These are phyloP conservation scores for Anethum foeniculum DNA, from an alignment of 140 eudicot genomes.

Conservation along the genomic window DNA sequence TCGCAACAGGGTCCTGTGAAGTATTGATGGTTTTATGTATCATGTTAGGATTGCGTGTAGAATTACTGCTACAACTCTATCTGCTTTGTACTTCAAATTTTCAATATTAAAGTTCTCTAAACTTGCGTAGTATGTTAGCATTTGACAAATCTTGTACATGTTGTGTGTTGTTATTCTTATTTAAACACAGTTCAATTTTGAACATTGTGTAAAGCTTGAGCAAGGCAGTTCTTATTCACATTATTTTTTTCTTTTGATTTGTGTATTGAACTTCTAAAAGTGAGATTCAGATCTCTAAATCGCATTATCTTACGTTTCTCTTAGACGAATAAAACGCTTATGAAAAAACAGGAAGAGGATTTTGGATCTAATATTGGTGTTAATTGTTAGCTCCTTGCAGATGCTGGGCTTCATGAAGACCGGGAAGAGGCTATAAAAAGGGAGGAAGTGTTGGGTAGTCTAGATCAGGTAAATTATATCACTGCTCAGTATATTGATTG, in stretches of 20 bases:
- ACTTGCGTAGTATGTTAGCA: neutral
- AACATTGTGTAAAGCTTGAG: neutral
- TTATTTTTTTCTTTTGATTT: neutral
- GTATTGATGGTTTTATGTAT: too few species aligned
- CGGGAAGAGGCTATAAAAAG: constrained; percentile 71
- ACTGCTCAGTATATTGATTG: neutral
- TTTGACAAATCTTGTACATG: neutral
- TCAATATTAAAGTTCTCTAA: neutral
- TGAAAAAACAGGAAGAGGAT: neutral
- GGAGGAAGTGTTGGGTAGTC: constrained; percentile 88
- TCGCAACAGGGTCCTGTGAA: neutral
- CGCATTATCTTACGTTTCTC: neutral
- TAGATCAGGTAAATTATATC: constrained; percentile 58
- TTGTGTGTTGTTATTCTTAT: neutral
- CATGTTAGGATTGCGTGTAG: neutral
- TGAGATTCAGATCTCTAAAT: neutral
- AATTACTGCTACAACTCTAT: neutral
- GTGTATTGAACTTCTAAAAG: neutral
- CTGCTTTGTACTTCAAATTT: neutral
- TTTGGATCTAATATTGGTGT: neutral
- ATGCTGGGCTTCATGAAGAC: constrained; percentile 76
- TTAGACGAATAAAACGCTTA: neutral
- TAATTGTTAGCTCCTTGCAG: constrained; percentile 49
- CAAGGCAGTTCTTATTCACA: neutral
- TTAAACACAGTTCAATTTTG: neutral